phyloP scores from a whole-genome alignment of 2,329 filamentous ascomycete genomes.

The Ophiostoma novo-ulmi region DNA sequence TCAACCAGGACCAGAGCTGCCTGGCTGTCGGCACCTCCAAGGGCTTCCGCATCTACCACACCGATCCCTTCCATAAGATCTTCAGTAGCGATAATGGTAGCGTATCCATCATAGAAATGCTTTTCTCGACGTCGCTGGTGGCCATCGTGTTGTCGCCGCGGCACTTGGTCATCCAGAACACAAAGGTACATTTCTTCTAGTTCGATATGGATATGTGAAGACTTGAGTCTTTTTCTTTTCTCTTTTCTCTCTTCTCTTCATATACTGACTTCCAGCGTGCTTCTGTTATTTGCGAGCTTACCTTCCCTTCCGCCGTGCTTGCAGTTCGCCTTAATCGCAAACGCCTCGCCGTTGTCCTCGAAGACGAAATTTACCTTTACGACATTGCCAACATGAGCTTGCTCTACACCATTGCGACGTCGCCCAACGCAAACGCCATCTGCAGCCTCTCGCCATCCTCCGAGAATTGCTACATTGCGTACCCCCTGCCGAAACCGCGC shows the following conservation, averaged over 20 bases:
- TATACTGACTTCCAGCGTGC: constrained; percentile 43
- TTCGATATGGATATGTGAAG: no score
- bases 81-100: constrained; percentile 94
- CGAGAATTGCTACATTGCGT: constrained; percentile 92
- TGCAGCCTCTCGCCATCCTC: constrained; percentile 91
- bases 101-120: constrained; percentile 95
- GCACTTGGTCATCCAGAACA: constrained; percentile 93
- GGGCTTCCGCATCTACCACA: constrained; percentile 94
- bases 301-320: constrained; percentile 92
- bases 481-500: constrained; percentile 73
- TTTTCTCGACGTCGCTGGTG: constrained; percentile 95
- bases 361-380: constrained; percentile 96
- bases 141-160: constrained; percentile 88
- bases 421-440: constrained; percentile 85
- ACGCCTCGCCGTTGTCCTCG: constrained; percentile 84
- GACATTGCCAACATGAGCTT: constrained; percentile 99
- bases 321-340: constrained; percentile 93
- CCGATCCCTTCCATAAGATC: constrained; percentile 90
- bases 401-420: constrained; percentile 86
- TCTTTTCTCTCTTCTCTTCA: neutral
- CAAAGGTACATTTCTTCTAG: constrained; percentile 58
- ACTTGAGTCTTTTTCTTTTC: no score
- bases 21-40: constrained; percentile 90
- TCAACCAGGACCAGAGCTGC: constrained; percentile 98
- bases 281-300: constrained; percentile 95